Base-by-base conservation (phyloP, 2,329 filamentous ascomycete species). In the Diaporthe longicolla region DNA sequence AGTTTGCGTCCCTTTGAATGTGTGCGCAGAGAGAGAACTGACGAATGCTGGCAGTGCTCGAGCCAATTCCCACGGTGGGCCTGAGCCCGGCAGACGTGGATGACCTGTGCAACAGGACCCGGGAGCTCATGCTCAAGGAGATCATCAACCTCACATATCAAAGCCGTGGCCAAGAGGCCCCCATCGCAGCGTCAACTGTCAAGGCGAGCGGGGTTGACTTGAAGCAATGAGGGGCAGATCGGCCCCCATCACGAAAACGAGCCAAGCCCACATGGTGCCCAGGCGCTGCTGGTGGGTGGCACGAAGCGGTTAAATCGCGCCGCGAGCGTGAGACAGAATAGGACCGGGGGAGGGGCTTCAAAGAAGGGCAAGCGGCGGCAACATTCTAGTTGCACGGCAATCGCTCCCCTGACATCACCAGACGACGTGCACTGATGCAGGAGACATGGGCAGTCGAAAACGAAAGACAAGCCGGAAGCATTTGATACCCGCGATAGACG, bases 1-100 rank as follows among this genome's bases (percentile, higher is more conserved):
- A 74, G 86, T 81, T 55, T 55, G 0, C 17, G 45, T 63, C n/a
- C 6, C 11, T 52, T 37, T 37, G 15, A 15, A 43, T 24, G 63
- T 55, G 50, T 11, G 32, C 58, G 45, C 6, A 15, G 17, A 15
- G 8, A 37, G 32, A 13, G 52, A 13, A 54, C 65, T 71, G 29
- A 65, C 19, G 4, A 58, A 58, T 45, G 21, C 35, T n/a, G 55
- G 70, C 74, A 94, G 94, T 98, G 29, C 86, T 98, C 70, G 90
- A 94, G 79, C 94, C 95, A 2, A 95, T 98, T 76, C 87, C 91
- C 65, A 98, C 95, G 15, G 88, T 90, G 77, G 91, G 90, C 70
- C 88, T 97, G 77, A 94, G 90, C 24, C 75, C 93, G 32, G 91
- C 91, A 70, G 95, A 98, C 81, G 94, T 98, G 70, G 93, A 97